Evolutionary conservation across 257 asterid species (phyloP).

Genomic region (Nyctanthes arbortristis): DNA sequence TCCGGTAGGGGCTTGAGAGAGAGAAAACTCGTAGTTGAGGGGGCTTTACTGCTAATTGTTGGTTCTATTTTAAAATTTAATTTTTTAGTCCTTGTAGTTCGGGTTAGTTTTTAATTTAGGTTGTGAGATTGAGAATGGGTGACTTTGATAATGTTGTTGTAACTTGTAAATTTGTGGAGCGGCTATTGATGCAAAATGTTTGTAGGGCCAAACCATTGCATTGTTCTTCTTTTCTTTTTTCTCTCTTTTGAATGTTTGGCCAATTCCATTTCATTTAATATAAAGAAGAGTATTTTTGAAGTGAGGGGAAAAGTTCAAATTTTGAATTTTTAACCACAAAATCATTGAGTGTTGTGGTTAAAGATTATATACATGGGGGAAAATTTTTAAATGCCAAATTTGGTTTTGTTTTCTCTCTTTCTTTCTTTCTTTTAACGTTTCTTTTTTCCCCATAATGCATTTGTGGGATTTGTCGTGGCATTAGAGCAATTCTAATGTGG

Average conservation of each 20-base stretch:
- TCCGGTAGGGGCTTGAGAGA: conserved; percentile 67
- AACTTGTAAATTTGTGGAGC: conserved; percentile 46
- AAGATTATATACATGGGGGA: too few relatives aligned
- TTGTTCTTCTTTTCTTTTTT: too few relatives aligned
- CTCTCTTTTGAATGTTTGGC: background rate
- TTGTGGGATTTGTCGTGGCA: too few relatives aligned
- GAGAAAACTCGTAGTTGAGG: conserved; percentile 21
- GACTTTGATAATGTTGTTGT: conserved; percentile 34
- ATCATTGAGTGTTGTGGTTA: too few relatives aligned
- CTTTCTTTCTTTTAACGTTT: too few relatives aligned
- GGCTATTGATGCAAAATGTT: conserved; percentile 15
- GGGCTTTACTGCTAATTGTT: conserved; percentile 40
- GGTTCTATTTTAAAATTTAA: conserved; percentile 16
- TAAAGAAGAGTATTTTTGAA: background rate
- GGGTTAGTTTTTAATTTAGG: conserved; percentile 36
- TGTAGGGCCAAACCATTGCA: too few relatives aligned
- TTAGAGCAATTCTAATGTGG: too few relatives aligned
- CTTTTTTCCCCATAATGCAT: too few relatives aligned
- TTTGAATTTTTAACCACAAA: too few relatives aligned
- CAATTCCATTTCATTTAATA: conserved; percentile 9
- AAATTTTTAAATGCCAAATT: too few relatives aligned
- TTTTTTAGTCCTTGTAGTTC: conserved; percentile 36
- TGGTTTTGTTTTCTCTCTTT: too few relatives aligned
- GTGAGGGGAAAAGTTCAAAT: too few relatives aligned
- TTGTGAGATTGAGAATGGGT: conserved; percentile 20